Base-by-base conservation (phyloP, 192 early-diverging fungal genomes). In the Backusella westeae region DNA sequence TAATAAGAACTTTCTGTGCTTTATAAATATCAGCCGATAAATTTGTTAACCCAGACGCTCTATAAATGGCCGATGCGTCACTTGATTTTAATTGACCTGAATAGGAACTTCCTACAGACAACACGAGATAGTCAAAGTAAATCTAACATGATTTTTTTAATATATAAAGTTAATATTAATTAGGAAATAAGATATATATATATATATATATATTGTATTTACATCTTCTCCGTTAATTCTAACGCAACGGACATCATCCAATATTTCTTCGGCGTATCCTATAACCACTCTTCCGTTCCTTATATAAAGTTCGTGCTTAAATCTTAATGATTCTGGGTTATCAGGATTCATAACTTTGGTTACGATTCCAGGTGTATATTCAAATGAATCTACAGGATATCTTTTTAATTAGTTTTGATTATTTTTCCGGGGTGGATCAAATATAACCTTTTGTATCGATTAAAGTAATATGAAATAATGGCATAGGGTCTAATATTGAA, bases 371-470 rank as follows among this genome's bases (percentile, higher is more conserved):
- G 81, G 81, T 15, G 81, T 82, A 35, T 82, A 82, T 44, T 82
- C 81, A 59, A 82, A 82, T 4, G 81, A 79, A 73, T 72, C 81
- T 82, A 49, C 36, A 5, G 35, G 10, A 15, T 32, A 75, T 44
- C 26, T 14, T 32, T 69, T 23, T 8, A 36, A 29, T 49, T 32
- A 71, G 4, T 26, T 68, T 35, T 36, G n/a, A 35, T 56, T 59
- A 6, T 63, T 59, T 4, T 56, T 73, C 10, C 26, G 10, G 10
- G 0, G 7, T 21, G 8, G 3, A 59, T 2, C 23, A 23, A 53
- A 53, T 10, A 19, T 78, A 70, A 82, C 81, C 81, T 79, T 82
- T 82, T 32, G 69, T 78, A 42, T 82, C 81, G 44, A 82, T 78
- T 23, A 82, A 53, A 8, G 73, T 76, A 19, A 82, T 78, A 63